Percentiles rank a stretch among this genome's conserved stretches.
These are phyloP conservation scores for Camellia japonica DNA, from an alignment of 148 eudicot species.

Conservation along the genomic window DNA sequence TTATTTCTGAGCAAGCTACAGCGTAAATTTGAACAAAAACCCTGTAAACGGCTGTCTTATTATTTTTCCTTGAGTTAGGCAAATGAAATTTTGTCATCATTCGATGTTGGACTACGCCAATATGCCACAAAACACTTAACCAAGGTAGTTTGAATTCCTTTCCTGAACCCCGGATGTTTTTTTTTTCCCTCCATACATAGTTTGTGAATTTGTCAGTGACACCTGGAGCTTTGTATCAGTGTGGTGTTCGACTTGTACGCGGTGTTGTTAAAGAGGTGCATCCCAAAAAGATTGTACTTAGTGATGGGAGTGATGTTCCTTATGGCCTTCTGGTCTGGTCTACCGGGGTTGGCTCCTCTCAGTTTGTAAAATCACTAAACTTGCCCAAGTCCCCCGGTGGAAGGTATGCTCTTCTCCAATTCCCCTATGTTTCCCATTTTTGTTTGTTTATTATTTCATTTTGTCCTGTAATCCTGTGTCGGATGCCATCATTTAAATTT, in stretches of 20 bases:
- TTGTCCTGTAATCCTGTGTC: neutral
- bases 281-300: conserved; percentile 60
- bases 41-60: neutral
- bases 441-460: neutral
- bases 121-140: conserved; percentile 88
- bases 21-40: neutral
- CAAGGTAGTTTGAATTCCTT: conserved; percentile 43
- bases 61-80: conserved; percentile 45
- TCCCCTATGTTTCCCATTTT: neutral
- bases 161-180: neutral
- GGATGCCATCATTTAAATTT: neutral
- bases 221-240: conserved; percentile 31
- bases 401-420: conserved; percentile 47
- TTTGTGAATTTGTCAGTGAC: neutral
- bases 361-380: conserved; percentile 61
- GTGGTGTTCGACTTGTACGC: conserved; percentile 71
- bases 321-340: conserved; percentile 94
- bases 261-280: conserved; percentile 87
- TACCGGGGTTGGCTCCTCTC: conserved; percentile 92
- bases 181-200: neutral
- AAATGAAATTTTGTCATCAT: conserved; percentile 86
- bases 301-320: conserved; percentile 83
- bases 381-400: conserved; percentile 80
- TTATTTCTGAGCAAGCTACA: neutral
- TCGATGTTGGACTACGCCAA: conserved; percentile 74